A percentile compares a stretch with the other conserved stretches of the same genome.
These are phyloP conservation scores for Pseudogymnoascus sp. DNA, from an alignment of 2,329 filamentous ascomycete species.

Conservation along the genomic window DNA sequence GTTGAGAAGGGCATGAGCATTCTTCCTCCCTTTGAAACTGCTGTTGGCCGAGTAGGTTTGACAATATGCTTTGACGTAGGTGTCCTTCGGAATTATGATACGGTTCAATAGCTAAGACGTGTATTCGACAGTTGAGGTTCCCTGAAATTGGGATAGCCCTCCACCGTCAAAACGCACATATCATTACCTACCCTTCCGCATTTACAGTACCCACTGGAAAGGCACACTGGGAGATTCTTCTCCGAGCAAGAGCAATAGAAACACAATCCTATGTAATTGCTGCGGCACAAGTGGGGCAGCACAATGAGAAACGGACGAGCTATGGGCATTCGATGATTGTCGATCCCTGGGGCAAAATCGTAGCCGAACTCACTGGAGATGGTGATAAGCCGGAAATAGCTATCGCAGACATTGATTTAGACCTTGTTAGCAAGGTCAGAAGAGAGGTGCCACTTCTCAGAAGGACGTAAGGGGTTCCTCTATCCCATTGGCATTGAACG, in stretches of 20 bases:
- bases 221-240: conserved; percentile 76
- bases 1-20: conserved; percentile 62
- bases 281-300: conserved; percentile 70
- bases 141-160: conserved; percentile 66
- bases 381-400: conserved; percentile 37
- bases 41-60: conserved; percentile 66
- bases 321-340: conserved; percentile 83
- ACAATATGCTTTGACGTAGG: conserved; percentile 79
- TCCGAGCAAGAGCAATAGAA: conserved; percentile 78
- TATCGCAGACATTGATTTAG: conserved; percentile 46
- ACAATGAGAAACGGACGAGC: conserved; percentile 66
- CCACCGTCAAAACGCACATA: conserved; percentile 57
- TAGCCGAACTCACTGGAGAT: conserved; percentile 53
- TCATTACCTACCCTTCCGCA: conserved; percentile 80
- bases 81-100: conserved; percentile 9
- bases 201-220: conserved; percentile 81
- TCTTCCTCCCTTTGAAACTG: conserved; percentile 61
- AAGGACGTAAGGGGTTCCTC: conserved; percentile 32
- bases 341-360: conserved; percentile 75
- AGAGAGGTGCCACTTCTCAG: conserved; percentile 49
- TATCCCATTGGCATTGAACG: background rate
- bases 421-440: conserved; percentile 42
- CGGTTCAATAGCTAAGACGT: background rate
- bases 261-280: conserved; percentile 82
- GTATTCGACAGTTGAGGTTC: conserved; percentile 53